These are phyloP conservation scores for Symmetrospora coprosmae DNA, from an alignment of 768 basidiomycete genomes.

Conservation along the genomic window DNA sequence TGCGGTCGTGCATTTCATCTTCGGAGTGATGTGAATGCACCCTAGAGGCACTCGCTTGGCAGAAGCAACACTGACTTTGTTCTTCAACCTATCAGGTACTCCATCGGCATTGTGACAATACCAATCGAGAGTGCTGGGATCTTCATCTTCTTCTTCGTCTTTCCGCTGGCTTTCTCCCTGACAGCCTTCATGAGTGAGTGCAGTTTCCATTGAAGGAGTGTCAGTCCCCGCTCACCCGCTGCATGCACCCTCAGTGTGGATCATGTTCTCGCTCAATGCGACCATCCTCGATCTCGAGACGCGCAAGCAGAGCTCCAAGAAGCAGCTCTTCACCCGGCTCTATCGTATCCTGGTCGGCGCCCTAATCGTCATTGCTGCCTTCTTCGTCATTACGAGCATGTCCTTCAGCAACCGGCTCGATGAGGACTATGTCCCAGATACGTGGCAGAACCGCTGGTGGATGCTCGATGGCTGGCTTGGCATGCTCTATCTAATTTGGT, in stretches of 20 bases:
- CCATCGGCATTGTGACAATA: constrained; percentile 84
- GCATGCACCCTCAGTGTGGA: constrained; percentile 4
- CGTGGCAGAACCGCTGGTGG: constrained; percentile 58
- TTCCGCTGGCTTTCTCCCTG: constrained; percentile 87
- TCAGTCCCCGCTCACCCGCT: not conserved
- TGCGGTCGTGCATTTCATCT: constrained; percentile 73
- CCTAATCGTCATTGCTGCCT: constrained; percentile 64
- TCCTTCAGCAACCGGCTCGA: constrained; percentile 79
- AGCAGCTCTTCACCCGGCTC: constrained; percentile 65
- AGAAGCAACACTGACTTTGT: not conserved
- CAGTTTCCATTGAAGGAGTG: not conserved
- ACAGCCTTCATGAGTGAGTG: constrained; percentile 73
- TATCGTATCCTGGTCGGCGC: constrained; percentile 71
- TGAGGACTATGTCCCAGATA: constrained; percentile 36
- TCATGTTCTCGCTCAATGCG: constrained; percentile 42
- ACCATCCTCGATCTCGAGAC: constrained; percentile 74
- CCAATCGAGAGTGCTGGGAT: constrained; percentile 81
- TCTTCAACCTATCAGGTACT: constrained; percentile 58
- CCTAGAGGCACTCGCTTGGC: not conserved
- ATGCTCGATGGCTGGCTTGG: constrained; percentile 88
- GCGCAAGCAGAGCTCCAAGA: constrained; percentile 46
- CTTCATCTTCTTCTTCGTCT: constrained; percentile 65
- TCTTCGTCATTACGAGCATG: constrained; percentile 81
- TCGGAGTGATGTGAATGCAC: constrained; percentile 57
- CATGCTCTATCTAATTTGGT: constrained; percentile 56